Base-by-base conservation (phyloP, 2,329 filamentous ascomycete species). In the Alternaria angustiovoidea region DNA sequence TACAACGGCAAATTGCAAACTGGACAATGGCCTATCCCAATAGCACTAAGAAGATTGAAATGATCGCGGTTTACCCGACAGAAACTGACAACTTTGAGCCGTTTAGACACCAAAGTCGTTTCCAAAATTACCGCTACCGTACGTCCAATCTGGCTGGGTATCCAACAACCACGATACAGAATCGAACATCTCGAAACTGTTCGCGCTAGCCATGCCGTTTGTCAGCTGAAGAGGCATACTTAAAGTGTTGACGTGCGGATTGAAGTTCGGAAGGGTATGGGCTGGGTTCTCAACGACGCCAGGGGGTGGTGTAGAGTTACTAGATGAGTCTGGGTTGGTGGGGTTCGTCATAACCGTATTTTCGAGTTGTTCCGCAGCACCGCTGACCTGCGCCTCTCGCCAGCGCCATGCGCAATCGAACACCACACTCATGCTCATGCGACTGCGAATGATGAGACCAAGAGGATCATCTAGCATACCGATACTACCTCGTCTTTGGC, bases 151-250 rank as follows among this genome's bases (percentile, higher is more conserved):
- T 7, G 68, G 71, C 59, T 78, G 76, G 90, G 93, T 92, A 76
- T 97, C 94, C 61, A 97, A 82, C 83, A 96, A 93, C 94, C 94
- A 97, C 77, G 94, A 92, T 71, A 97, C 85, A 1, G 94, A 92
- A 79, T 97, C 93, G 73, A 96, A 97, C 63, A 96, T 92, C 76
- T 96, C 80, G 34, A 80, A 82, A 46, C 78, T 79, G 49, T 79
- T 81, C 46, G 79, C 78, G 63, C 69, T 81, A 46, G 63, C 77
- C 54, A 74, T 71, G 16, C 69, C 77, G 69, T 88, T 90, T 9
- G 87, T 86, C 56, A 91, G 86, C 66, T 86, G 85, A 64, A 91
- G 90, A 12, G 73, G 75, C 74, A 67, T 85, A 84, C 63, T 81
- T 11, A 78, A 59, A 9, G 75, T 76, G 39, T 76, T 77, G 32